A percentile compares a stretch with the other conserved stretches of the same genome.
Conservation (phyloP, 257 asterid species). For the Voacanga thouarsii region DNA sequence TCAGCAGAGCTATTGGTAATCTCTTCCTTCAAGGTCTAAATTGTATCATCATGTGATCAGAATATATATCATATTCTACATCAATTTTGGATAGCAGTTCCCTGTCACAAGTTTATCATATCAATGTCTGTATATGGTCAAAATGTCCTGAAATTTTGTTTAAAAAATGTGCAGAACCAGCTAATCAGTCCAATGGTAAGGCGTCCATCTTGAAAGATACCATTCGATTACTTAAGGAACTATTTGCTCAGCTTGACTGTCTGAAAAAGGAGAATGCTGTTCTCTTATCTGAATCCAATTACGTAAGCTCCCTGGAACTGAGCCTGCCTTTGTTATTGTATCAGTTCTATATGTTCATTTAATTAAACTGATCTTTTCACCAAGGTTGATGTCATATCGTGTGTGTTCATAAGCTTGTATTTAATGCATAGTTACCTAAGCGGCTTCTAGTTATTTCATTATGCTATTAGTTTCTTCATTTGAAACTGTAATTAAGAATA, state of each 20-base stretch:
- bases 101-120: background rate
- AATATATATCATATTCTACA: background rate
- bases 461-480: background rate
- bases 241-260: conserved; percentile 43
- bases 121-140: background rate
- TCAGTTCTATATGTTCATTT: background rate
- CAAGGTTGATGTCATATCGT: background rate
- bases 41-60: background rate
- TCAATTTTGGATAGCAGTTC: background rate
- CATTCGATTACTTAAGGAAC: conserved; percentile 44
- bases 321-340: background rate
- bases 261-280: conserved; percentile 49
- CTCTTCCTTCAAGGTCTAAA: conserved; percentile 10
- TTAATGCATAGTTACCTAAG: background rate
- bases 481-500: background rate
- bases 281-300: conserved; percentile 55
- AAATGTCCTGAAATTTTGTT: conserved; percentile 4
- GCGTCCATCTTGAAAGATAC: conserved; percentile 56
- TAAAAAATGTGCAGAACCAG: conserved; percentile 34
- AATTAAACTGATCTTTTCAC: background rate
- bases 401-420: background rate
- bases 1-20: conserved; percentile 47
- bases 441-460: background rate
- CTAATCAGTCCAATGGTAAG: conserved; percentile 49
- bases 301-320: conserved; percentile 38